phyloP scores from a whole-genome alignment of 345 rosid species.

The Hibiscus mutabilis region DNA sequence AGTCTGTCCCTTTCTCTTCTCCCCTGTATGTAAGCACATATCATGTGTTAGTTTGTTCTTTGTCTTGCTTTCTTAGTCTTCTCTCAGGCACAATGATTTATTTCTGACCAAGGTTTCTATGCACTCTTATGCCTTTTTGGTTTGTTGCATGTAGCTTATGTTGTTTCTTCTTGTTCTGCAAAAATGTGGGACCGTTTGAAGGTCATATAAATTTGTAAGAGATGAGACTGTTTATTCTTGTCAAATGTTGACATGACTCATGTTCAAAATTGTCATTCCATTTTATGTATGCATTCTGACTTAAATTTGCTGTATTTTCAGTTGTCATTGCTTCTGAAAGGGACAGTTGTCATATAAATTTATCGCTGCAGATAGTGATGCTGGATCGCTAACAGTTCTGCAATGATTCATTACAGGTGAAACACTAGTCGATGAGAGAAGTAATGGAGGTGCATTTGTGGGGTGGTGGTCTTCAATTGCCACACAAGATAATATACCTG shows the following conservation, averaged over 20 bases:
- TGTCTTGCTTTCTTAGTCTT: background rate
- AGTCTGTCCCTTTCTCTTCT: background rate
- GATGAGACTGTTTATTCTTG: background rate
- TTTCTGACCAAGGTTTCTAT: slow-evolving; percentile 73
- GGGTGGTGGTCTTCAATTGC: slow-evolving; percentile 83
- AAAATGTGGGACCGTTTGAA: background rate
- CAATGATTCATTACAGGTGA: slow-evolving; percentile 51
- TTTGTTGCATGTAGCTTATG: background rate
- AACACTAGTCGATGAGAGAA: slow-evolving; percentile 80
- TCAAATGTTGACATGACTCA: background rate
- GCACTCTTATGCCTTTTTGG: background rate
- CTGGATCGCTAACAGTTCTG: background rate
- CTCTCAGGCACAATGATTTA: slow-evolving; percentile 35
- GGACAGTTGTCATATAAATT: slow-evolving; percentile 51
- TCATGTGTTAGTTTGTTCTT: background rate
- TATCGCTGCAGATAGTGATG: slow-evolving; percentile 6
- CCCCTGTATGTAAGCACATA: background rate
- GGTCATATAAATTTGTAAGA: background rate
- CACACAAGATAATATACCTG: slow-evolving; percentile 86
- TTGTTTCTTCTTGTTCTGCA: background rate
- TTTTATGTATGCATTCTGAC: slow-evolving; percentile 21
- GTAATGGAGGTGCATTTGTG: slow-evolving; percentile 73
- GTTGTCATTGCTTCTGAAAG: slow-evolving; percentile 83
- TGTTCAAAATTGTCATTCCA: slow-evolving; percentile 1
- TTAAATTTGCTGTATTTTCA: slow-evolving; percentile 28